These are phyloP conservation scores for Hura crepitans DNA, from an alignment of 441 rosid genomes.

Conservation along the genomic window DNA sequence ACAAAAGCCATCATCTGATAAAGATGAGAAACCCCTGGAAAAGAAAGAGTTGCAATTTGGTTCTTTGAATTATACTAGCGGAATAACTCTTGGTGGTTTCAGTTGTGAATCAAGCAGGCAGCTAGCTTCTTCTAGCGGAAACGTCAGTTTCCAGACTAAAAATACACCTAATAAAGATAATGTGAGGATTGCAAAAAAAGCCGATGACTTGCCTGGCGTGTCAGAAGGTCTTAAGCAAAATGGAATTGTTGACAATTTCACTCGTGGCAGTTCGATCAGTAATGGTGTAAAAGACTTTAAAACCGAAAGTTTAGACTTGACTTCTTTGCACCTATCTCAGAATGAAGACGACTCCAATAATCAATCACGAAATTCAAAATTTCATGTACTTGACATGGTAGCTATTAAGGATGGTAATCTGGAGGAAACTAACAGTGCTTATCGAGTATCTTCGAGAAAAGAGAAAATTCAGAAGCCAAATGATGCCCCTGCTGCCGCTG, in stretches of 20 bases:
- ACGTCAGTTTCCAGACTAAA: conserved; percentile 32
- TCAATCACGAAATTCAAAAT: conserved; percentile 44
- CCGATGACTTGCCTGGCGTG: conserved; percentile 25
- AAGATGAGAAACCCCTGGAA: conserved; percentile 36
- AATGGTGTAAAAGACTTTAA: conserved; percentile 43
- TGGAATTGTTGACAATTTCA: conserved; percentile 36
- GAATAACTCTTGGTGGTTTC: conserved; percentile 37
- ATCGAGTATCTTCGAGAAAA: conserved; percentile 24
- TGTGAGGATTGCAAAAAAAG: conserved; percentile 24
- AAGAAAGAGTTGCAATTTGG: conserved; percentile 48
- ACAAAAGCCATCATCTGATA: conserved; percentile 39
- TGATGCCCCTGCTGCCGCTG: conserved; percentile 34
- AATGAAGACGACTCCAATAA: conserved; percentile 34
- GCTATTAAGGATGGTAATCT: conserved; percentile 27
- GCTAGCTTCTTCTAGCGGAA: conserved; percentile 31
- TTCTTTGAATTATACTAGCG: conserved; percentile 37
- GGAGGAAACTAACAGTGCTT: conserved; percentile 25
- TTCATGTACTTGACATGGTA: conserved; percentile 43
- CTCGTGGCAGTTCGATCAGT: conserved; percentile 26
- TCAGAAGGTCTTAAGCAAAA: conserved; percentile 35
- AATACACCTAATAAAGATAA: conserved; percentile 31
- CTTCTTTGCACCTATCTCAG: conserved; percentile 31
- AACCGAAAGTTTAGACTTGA: conserved; percentile 33
- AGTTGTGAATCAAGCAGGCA: conserved; percentile 32
- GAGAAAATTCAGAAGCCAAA: conserved; percentile 32